phyloP scores from a whole-genome alignment of 176 grass and related monocot species.

The Cenchrus fungigraminus region DNA sequence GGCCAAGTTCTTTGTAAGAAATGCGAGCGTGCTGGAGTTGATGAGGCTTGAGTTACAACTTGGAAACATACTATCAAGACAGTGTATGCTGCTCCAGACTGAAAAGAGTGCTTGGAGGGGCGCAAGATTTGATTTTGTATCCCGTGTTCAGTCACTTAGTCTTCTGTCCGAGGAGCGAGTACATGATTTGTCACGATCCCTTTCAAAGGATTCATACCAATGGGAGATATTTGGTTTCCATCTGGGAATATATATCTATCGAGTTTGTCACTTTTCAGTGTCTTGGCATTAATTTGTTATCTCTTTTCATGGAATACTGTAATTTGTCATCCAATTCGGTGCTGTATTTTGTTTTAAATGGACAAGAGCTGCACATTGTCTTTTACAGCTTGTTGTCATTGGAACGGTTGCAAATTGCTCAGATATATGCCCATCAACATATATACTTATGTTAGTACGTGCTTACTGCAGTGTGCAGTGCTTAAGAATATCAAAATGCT shows the following conservation, averaged over 20 bases:
- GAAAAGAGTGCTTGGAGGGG: not conserved
- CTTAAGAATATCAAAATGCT: no score
- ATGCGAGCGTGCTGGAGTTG: not conserved
- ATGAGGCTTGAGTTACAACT: not conserved
- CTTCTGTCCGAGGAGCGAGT: no score
- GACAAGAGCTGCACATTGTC: no score
- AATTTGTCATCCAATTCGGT: not conserved
- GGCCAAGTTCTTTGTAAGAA: not conserved
- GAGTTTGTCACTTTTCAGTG: not conserved
- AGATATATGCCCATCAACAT: no score
- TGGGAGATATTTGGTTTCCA: no score
- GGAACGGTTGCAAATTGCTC: no score
- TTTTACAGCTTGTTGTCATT: no score
- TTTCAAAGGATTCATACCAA: not conserved
- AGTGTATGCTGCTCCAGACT: not conserved
- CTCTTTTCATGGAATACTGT: not conserved
- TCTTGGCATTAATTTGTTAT: not conserved
- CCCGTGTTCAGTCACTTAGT: not conserved
- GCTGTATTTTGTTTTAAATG: not conserved
- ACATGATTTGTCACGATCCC: conserved; percentile 7
- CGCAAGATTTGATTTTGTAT: not conserved
- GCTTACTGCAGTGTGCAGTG: no score
- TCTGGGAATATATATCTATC: not conserved
- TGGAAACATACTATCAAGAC: not conserved
- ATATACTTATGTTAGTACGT: no score